These are phyloP conservation scores for Fusarium sulawesiense DNA, from an alignment of 2,329 filamentous ascomycete genomes.

Conservation along the genomic window DNA sequence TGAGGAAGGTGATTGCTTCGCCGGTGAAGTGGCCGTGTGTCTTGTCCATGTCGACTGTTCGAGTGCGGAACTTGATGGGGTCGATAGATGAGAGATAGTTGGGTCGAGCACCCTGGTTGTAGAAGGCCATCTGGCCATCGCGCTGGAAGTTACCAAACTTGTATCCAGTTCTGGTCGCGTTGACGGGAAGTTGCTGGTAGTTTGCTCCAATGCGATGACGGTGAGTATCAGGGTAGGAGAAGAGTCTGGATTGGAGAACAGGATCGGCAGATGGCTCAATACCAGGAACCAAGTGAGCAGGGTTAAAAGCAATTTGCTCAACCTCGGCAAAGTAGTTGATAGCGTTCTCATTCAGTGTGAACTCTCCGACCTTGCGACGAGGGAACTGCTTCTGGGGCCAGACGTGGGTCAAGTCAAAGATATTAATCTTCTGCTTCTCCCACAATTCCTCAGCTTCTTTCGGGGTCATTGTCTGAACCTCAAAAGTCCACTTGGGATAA, in stretches of 20 bases:
- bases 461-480: conserved; percentile 57
- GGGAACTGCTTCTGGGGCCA: conserved; percentile 35
- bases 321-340: conserved; percentile 72
- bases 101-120: conserved; percentile 29
- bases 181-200: conserved; percentile 58
- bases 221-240: conserved; percentile 71
- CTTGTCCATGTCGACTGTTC: conserved; percentile 23
- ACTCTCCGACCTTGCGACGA: conserved; percentile 64
- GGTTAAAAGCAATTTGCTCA: conserved; percentile 75
- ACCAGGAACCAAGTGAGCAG: conserved; percentile 72
- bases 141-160: conserved; percentile 32
- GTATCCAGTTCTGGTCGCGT: conserved; percentile 12
- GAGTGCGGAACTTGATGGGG: conserved; percentile 21
- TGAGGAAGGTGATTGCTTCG: conserved; percentile 31
- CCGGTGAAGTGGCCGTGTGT: conserved; percentile 32
- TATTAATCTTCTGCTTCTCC: conserved; percentile 55
- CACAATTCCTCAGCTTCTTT: conserved; percentile 41
- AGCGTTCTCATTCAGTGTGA: conserved; percentile 75
- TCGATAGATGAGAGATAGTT: conserved; percentile 34
- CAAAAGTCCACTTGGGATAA: conserved; percentile 65
- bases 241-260: conserved; percentile 69
- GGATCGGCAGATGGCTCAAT: conserved; percentile 72
- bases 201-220: conserved; percentile 72
- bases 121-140: conserved; percentile 32
- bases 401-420: conserved; percentile 75